These are phyloP conservation scores for Pichia cabralensis DNA, from an alignment of 805 yeast genomes.

Conservation along the genomic window DNA sequence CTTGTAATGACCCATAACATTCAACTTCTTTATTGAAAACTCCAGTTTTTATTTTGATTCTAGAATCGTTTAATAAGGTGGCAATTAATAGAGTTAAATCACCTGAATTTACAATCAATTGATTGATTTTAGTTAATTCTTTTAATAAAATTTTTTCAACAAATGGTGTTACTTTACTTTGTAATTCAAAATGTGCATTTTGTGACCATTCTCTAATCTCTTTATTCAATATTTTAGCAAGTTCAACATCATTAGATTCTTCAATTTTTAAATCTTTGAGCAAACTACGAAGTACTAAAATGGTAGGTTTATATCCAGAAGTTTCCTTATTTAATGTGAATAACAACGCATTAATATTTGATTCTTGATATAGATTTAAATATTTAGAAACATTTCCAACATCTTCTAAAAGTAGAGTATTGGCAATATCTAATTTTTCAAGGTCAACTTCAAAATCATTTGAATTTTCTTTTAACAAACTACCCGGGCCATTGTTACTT, in stretches of 20 bases:
- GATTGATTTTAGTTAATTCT: conserved; percentile 21
- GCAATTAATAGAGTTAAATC: conserved; percentile 24
- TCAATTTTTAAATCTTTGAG: conserved; percentile 13
- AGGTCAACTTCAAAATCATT: conserved; percentile 16
- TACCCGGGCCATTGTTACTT: conserved; percentile 1
- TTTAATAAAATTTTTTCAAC: conserved; percentile 19
- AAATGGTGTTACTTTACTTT: conserved; percentile 24
- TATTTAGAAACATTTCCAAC: conserved; percentile 20
- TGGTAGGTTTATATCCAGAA: conserved; percentile 21
- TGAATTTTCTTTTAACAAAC: conserved; percentile 1
- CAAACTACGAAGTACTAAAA: conserved; percentile 18
- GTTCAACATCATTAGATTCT: conserved; percentile 1
- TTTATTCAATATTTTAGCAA: conserved; percentile 8
- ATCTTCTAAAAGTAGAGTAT: conserved; percentile 19
- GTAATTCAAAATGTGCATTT: conserved; percentile 26
- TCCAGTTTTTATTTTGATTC: conserved; percentile 17
- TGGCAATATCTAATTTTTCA: conserved; percentile 19
- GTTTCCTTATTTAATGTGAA: conserved; percentile 22
- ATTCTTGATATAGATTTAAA: conserved; percentile 18
- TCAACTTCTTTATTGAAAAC: conserved; percentile 17
- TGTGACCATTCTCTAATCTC: conserved; percentile 26
- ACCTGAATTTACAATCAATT: conserved; percentile 25
- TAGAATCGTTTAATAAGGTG: conserved; percentile 19
- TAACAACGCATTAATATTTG: conserved; percentile 20
- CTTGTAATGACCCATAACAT: conserved; percentile 24